Percentiles rank a stretch among this genome's conserved stretches.
Conservation (phyloP, 139 green algal species). For the Desmodesmus armatus region DNA sequence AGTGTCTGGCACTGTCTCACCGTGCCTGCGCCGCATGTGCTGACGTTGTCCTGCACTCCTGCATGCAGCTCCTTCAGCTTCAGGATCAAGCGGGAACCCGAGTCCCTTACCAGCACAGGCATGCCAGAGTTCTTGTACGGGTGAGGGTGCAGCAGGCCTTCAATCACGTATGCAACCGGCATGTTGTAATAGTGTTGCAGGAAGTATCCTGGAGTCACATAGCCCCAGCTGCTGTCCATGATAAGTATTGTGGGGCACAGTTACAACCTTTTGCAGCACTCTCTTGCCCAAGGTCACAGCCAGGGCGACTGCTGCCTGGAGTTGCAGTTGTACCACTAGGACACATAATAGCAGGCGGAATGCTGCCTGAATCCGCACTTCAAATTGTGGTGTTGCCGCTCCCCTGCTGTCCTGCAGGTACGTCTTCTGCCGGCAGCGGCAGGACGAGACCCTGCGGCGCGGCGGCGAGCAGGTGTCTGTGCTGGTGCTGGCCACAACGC, state of each 20-base stretch:
- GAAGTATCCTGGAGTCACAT: too few relatives aligned
- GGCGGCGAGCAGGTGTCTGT: slow-evolving; percentile 89
- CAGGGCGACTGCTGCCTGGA: too few relatives aligned
- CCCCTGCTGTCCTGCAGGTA: slow-evolving; percentile 62
- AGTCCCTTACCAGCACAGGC: not conserved
- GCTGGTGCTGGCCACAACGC: slow-evolving; percentile 77
- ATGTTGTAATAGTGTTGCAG: too few relatives aligned
- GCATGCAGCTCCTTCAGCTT: slow-evolving; percentile 81
- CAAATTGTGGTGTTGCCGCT: not conserved
- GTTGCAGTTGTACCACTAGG: not conserved
- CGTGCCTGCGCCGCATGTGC: not conserved
- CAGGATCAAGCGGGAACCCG: slow-evolving; percentile 56
- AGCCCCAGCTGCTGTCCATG: too few relatives aligned
- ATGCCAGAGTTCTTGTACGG: not conserved
- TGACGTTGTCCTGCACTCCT: not conserved
- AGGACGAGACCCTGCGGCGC: slow-evolving; percentile 83
- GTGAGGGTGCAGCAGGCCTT: not conserved
- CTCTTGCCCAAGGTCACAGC: too few relatives aligned
- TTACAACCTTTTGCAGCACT: too few relatives aligned
- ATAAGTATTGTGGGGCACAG: too few relatives aligned
- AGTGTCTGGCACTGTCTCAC: not conserved
- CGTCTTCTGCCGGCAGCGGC: slow-evolving; percentile 94
- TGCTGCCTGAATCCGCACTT: not conserved
- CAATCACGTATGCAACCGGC: not conserved
- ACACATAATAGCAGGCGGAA: slow-evolving; percentile 1